Base-by-base conservation (phyloP, 768 basidiomycete genomes). In the Trametes punicea region DNA sequence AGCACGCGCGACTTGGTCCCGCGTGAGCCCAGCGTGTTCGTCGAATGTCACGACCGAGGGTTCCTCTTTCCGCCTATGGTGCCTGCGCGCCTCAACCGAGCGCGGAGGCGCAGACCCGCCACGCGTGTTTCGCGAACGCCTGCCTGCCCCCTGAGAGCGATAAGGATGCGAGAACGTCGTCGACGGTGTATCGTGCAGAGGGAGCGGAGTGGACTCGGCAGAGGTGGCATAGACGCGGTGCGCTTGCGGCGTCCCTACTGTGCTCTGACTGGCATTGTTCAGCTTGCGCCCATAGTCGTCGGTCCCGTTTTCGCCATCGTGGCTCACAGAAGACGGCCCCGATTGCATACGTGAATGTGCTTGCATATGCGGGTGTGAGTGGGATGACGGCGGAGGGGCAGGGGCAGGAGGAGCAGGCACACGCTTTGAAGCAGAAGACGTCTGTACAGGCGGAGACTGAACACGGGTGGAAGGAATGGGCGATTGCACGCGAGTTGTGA, bases 1-100 rank as follows among this genome's bases (percentile, higher is more conserved):
- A 2, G 87, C 93, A 20, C 76, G 76, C 4, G 75, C 71, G 54
- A 94, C 75, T 63, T 88, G 81, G 9, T 74, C 70, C 4, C 69
- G 59, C 0, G 80, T 81, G 0, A 89, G 88, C 2, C 77, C 65
- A 3, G 72, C 71, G 65, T 79, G 74, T 68, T 81, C 80, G 11
- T 73, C 66, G 51, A 78, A 73, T 11, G 60, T 57, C 29, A 60
- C 34, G 4, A 26, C 49, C 26, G 46, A 38, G 20, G 34, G 33
- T 16, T 51, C 41, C 44, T 51, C 56, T 27, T 38, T 23, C 26
- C 44, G 36, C 9, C 45, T 21, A 1, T 45, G 49, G 5, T 46
- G 56, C 15, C 56, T 39, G 21, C 44, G 49, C 20, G 34, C 26
- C 4, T 57, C 34, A 16, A n/a, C 26, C 6, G 49, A 27, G 41